Base-by-base conservation (phyloP, 2,329 filamentous ascomycete species). In the Pyrenophora graminea region DNA sequence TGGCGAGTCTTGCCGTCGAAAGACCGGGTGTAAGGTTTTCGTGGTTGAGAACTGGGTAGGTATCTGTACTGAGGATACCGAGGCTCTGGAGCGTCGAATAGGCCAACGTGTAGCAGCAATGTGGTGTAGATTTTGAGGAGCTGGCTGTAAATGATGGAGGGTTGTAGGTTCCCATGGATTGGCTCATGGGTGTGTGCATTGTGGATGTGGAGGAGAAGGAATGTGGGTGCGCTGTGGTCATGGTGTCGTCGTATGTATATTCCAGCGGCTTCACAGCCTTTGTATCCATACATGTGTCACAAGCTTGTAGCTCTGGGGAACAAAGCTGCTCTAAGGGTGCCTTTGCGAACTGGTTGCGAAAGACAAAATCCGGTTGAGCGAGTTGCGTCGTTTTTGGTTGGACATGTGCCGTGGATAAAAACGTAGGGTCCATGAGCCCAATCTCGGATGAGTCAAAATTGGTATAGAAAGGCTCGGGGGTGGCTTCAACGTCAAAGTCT, bases 81-180 rank as follows among this genome's bases (percentile, higher is more conserved):
- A 71, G 62, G 34, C 58, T 66, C 45, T 70, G 65, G 34, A 72
- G 62, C 0, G 65, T 68, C 12, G 65, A 63, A 49, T 67, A 66
- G 18, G 69, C 67, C 27, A 66, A 53, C 2, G 52, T 59, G 46
- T 66, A 67, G 56, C 68, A 70, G 59, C 61, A 65, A 50, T 70
- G 67, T 18, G 61, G 61, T 12, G 48, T 58, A 3, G 62, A 61
- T 45, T 66, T 60, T 2, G 59, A 44, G 42, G 63, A 51, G 37
- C 52, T 59, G 25, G 58, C 48, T 23, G 51, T 55, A 9, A 21
- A 17, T 17, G 19, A 0, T 18, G 64, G 51, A 6, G 58, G 50
- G 39, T 57, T 62, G 15, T 58, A 50, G 18, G 40, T 53, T 27
- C 53, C 46, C 15, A 47, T 51, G 17, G 39, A 25, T 27, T 33